Base-by-base conservation (phyloP, 306 rosid genomes). In the Rosa chinensis region DNA sequence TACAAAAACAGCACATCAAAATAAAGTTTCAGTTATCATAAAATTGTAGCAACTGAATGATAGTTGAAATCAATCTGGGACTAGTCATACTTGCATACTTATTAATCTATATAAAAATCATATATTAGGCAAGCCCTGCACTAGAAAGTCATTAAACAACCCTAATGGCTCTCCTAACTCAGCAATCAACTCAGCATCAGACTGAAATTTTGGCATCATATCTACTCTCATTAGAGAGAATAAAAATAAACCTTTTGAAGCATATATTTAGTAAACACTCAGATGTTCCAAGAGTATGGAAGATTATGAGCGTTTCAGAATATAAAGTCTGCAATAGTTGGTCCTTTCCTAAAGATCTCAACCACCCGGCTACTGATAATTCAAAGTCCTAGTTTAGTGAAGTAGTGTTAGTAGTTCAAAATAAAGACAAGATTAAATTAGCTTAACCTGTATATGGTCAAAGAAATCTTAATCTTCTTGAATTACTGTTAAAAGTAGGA, bases 1-100 rank as follows among this genome's bases (percentile, higher is more conserved):
- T 94, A 93, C 86, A 82, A 61, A 75, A 85, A 58, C 74, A 84
- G 50, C 40, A 48, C 61, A 81, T 74, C 69, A 74, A 64, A 68
- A 40, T 35, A 43, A 21, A 82, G 37, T 20, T 73, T 40, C 55
- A 35, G 73, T 84, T 66, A 48, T 52, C 56, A 76, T 73, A 62
- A 39, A 66, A 74, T 10, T 53, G 7, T 39, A 43, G 17, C 40
- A 77, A 73, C 75, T 68, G 56, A 66, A 74, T 9, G 37, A 37
- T 80, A 44, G 55, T 40, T n/a, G 4, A 50, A 42, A 42, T 28
- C 48, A 42, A 61, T 23, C 42, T 9, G 32, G 74, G 39, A 23
- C 32, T 10, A 44, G 7, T 35, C n/a, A 64, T 14, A 63, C 8
- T 63, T 63, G 69, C 32, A 28, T 28, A 28, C 32, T 28, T 37